A percentile compares a stretch with the other conserved stretches of the same genome.
Conservation (phyloP, 1,284 basidiomycete genomes). For the Ganoderma lingzhi region DNA sequence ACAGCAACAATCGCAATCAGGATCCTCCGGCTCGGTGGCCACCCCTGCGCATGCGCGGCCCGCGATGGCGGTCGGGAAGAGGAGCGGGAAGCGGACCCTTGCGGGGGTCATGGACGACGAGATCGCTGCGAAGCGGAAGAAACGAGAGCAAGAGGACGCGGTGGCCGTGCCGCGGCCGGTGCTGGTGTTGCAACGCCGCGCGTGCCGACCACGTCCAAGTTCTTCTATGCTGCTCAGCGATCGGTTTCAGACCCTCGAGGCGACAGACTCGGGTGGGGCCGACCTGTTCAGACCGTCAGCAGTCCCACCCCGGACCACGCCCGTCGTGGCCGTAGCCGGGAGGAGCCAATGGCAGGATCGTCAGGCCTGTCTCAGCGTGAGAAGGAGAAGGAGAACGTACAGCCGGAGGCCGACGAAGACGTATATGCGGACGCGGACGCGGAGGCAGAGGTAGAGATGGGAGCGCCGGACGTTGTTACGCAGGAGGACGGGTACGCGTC, state of each 20-base stretch:
- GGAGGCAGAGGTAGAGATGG: slow-evolving; percentile 54
- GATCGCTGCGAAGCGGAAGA: slow-evolving; percentile 59
- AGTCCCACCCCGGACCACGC: slow-evolving; percentile 1
- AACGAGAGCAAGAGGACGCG: slow-evolving; percentile 45
- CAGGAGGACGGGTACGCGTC: slow-evolving; percentile 85
- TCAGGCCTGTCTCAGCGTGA: slow-evolving; percentile 45
- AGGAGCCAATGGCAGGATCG: slow-evolving; percentile 45
- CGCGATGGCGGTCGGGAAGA: slow-evolving; percentile 54
- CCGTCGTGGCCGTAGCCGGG: slow-evolving; percentile 8
- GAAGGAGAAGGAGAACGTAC: slow-evolving; percentile 54
- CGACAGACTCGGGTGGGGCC: slow-evolving; percentile 19
- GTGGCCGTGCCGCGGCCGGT: background rate
- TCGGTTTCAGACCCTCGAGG: slow-evolving; percentile 35
- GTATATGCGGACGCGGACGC: slow-evolving; percentile 60
- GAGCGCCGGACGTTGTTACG: slow-evolving; percentile 53
- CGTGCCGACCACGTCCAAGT: slow-evolving; percentile 35
- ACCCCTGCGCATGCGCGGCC: background rate
- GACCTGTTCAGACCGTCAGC: background rate
- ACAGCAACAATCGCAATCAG: slow-evolving; percentile 1
- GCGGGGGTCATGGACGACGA: slow-evolving; percentile 74
- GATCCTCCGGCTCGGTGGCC: slow-evolving; percentile 5
- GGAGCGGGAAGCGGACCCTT: slow-evolving; percentile 78
- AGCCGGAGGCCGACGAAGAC: slow-evolving; percentile 38
- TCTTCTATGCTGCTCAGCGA: slow-evolving; percentile 37
- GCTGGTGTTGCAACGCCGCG: slow-evolving; percentile 23